These are phyloP conservation scores for Xenoacremonium recifei DNA, from an alignment of 2,329 filamentous ascomycete genomes.

Conservation along the genomic window DNA sequence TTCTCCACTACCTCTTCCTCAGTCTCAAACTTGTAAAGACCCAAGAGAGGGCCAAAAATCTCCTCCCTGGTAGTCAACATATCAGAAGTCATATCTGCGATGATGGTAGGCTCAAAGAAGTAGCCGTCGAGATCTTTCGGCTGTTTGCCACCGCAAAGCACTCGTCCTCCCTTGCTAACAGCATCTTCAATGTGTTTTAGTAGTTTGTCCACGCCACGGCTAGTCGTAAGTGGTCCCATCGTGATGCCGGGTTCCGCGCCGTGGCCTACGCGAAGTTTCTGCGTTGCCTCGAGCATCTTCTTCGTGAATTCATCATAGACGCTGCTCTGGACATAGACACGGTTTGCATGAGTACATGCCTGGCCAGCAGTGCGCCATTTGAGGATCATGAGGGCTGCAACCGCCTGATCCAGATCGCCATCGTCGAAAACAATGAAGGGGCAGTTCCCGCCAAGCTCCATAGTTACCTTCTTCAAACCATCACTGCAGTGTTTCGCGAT, in stretches of 20 bases:
- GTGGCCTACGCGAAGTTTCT: conserved; percentile 5
- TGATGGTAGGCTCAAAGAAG: conserved; percentile 46
- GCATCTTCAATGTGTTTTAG: conserved; percentile 11
- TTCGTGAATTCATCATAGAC: conserved; percentile 68
- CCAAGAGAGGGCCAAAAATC: conserved; percentile 1
- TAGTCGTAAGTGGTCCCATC: conserved; percentile 26
- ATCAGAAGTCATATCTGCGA: conserved; percentile 1
- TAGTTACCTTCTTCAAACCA: conserved; percentile 63
- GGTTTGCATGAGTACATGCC: conserved; percentile 63
- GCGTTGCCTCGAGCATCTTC: conserved; percentile 3
- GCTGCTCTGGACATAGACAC: conserved; percentile 55
- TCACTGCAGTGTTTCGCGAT: conserved; percentile 59
- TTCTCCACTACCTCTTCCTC: conserved; percentile 1
- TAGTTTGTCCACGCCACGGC: conserved; percentile 24
- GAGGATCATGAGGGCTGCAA: conserved; percentile 57
- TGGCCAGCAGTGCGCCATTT: conserved; percentile 66
- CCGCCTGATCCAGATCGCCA: conserved; percentile 63
- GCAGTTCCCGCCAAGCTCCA: conserved; percentile 71
- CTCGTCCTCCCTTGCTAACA: conserved; percentile 19
- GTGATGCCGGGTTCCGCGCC: conserved; percentile 17
- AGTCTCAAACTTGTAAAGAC: conserved; percentile 2
- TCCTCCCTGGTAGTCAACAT: conserved; percentile 6
- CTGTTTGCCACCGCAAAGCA: conserved; percentile 47
- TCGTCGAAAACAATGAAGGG: conserved; percentile 66
- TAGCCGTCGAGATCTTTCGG: conserved; percentile 59